Evolutionary conservation across 352 stramenopile genomes (phyloP).

Genomic region (Pythium plurisporium): DNA sequence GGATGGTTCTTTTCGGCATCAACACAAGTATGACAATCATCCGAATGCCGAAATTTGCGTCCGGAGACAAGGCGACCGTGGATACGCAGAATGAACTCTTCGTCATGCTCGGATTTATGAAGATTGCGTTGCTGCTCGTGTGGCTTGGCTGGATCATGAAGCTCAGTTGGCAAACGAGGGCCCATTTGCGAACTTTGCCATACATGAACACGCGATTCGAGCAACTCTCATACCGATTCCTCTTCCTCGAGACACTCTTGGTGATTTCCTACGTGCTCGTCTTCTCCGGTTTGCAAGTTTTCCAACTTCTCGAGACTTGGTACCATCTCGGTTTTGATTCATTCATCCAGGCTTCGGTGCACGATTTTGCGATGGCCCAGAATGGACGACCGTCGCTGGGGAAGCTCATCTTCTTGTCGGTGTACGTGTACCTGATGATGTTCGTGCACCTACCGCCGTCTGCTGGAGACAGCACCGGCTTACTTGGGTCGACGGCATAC

Average conservation of each 20-base stretch:
- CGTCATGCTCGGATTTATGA: conserved; percentile 57
- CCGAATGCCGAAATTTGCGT: conserved; percentile 57
- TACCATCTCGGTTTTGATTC: conserved; percentile 60
- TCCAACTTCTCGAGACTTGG: conserved; percentile 55
- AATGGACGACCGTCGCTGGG: conserved; percentile 51
- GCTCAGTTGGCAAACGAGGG: conserved; percentile 49
- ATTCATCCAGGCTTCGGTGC: conserved; percentile 66
- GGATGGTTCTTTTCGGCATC: conserved; percentile 41
- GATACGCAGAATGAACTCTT: conserved; percentile 49
- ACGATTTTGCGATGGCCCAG: conserved; percentile 60
- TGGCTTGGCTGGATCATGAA: conserved; percentile 75
- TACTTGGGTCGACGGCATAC: conserved; percentile 66
- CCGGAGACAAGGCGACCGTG: conserved; percentile 9
- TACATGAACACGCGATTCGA: conserved; percentile 87
- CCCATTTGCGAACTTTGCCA: conserved; percentile 57
- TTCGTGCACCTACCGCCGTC: conserved; percentile 75
- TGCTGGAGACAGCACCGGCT: conserved; percentile 36
- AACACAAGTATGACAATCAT: conserved; percentile 59
- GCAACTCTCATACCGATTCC: conserved; percentile 84
- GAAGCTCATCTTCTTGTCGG: conserved; percentile 72
- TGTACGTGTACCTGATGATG: conserved; percentile 83
- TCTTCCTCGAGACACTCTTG: conserved; percentile 69
- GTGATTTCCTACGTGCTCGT: conserved; percentile 73
- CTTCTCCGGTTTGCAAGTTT: conserved; percentile 63
- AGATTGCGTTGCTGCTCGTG: conserved; percentile 47